Conservation (phyloP, 2,329 filamentous ascomycete genomes). For the Aspergillus pseudoviridinutans region DNA sequence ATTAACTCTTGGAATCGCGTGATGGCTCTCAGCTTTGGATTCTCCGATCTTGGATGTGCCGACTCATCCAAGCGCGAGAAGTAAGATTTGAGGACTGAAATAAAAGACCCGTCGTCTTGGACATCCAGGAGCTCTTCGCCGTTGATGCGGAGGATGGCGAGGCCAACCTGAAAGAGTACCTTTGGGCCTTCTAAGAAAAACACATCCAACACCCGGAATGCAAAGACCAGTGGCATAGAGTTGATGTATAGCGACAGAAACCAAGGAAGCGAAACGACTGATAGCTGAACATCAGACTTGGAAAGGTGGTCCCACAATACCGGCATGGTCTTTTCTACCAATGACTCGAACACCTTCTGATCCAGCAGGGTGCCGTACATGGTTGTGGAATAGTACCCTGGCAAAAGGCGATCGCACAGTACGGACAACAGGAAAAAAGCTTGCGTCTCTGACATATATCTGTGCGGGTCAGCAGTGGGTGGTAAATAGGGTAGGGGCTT, state of each 20-base stretch:
- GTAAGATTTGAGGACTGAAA: slow-evolving; percentile 91
- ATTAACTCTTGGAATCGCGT: slow-evolving; percentile 97
- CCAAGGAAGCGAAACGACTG: slow-evolving; percentile 95
- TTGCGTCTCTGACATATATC: slow-evolving; percentile 92
- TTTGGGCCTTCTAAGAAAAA: slow-evolving; percentile 98
- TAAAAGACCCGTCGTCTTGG: slow-evolving; percentile 91
- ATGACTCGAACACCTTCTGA: slow-evolving; percentile 93
- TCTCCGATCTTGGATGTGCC: slow-evolving; percentile 91
- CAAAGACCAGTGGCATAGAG: slow-evolving; percentile 97
- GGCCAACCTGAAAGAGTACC: slow-evolving; percentile 91
- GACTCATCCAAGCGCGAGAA: slow-evolving; percentile 92
- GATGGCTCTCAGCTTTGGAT: slow-evolving; percentile 87
- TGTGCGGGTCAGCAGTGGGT: slow-evolving; percentile 32
- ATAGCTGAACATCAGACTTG: slow-evolving; percentile 93
- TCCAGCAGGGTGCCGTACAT: slow-evolving; percentile 98
- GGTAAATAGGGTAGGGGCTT: not conserved
- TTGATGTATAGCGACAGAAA: slow-evolving; percentile 98
- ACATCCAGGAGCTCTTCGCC: slow-evolving; percentile 93
- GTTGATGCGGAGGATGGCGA: slow-evolving; percentile 96
- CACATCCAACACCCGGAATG: slow-evolving; percentile 91
- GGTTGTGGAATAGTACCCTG: slow-evolving; percentile 96
- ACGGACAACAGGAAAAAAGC: slow-evolving; percentile 92
- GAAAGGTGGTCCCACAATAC: slow-evolving; percentile 97
- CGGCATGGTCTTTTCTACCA: slow-evolving; percentile 99
- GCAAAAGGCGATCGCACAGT: slow-evolving; percentile 86